Base-by-base conservation (phyloP, 306 rosid species). In the Glycyrrhiza uralensis region DNA sequence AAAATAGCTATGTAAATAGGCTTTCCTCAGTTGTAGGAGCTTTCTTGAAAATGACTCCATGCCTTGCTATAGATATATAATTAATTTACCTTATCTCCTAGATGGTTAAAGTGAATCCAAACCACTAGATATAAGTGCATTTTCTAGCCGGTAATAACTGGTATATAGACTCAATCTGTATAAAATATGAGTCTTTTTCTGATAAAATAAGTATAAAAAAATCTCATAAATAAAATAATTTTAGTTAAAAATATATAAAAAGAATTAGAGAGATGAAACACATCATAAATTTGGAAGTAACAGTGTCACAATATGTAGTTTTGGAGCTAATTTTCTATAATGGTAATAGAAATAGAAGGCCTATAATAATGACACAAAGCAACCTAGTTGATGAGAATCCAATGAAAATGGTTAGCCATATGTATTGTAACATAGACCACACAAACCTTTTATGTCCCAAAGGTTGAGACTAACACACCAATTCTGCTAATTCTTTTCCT, bases 351-450 rank as follows among this genome's bases (percentile, higher is more conserved):
- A n/a, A n/a, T n/a, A n/a, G 64, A 76, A 76, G 77, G 47, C 60
- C 67, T 45, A n/a, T n/a, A 57, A 81, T 57, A 74, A 76, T 68
- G 84, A 83, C 85, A 65, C 77, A 67, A 80, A 80, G 78, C 68
- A 80, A 64, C 19, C 62, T 69, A 80, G 71, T 74, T 74, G 38
- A 30, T 30, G 86, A 75, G 88, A 88, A 86, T 84, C 96, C 89
- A 86, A 75, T 79, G 81, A 75, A 76, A 86, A 61, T 46, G 80
- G 61, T 17, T 74, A 71, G 2, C 55, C 42, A 60, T 15, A 56
- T 36, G 39, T 20, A 66, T 50, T 74, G 76, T 55, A 44, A 42
- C 58, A 15, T 76, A 42, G 74, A 63, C 57, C 75, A 76, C 54
- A 47, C 68, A 62, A 1, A 6, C 57, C 59, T 71, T 62, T 67